phyloP scores from a whole-genome alignment of 805 yeast species.

The Yamadazyma akitaensis region DNA sequence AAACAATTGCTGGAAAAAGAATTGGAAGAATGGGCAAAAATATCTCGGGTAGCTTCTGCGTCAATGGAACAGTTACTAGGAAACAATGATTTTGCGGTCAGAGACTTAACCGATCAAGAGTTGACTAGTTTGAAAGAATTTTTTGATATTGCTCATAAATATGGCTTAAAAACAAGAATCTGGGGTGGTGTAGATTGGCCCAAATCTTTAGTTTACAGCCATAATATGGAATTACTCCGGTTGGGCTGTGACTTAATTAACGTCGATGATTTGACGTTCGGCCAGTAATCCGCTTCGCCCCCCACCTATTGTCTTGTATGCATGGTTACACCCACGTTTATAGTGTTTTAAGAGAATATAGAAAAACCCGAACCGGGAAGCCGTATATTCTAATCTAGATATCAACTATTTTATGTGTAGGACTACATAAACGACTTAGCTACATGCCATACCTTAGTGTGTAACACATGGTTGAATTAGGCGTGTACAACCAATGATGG shows the following conservation, averaged over 20 bases:
- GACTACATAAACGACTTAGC: no score
- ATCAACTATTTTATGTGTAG: no score
- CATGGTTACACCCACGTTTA: not conserved
- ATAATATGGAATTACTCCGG: slow-evolving; percentile 48
- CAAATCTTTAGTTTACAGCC: slow-evolving; percentile 33
- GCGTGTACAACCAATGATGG: not conserved
- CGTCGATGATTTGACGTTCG: slow-evolving; percentile 48
- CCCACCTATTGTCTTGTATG: not conserved
- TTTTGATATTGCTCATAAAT: slow-evolving; percentile 45
- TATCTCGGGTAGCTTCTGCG: slow-evolving; percentile 42
- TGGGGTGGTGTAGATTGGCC: slow-evolving; percentile 81
- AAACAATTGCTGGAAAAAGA: slow-evolving; percentile 20
- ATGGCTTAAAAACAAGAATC: slow-evolving; percentile 53
- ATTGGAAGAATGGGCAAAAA: slow-evolving; percentile 20
- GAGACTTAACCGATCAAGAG: slow-evolving; percentile 31
- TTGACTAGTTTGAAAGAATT: slow-evolving; percentile 18
- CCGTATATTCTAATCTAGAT: no score
- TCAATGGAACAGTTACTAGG: slow-evolving; percentile 36
- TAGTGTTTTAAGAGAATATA: not conserved
- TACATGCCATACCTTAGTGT: not conserved
- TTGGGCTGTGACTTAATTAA: slow-evolving; percentile 58
- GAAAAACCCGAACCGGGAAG: no score
- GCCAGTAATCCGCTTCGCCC: not conserved
- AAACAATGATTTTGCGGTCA: slow-evolving; percentile 14
- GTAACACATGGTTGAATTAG: not conserved